Base-by-base conservation (phyloP, 2,329 filamentous ascomycete genomes). In the Setomelanomma holmii region DNA sequence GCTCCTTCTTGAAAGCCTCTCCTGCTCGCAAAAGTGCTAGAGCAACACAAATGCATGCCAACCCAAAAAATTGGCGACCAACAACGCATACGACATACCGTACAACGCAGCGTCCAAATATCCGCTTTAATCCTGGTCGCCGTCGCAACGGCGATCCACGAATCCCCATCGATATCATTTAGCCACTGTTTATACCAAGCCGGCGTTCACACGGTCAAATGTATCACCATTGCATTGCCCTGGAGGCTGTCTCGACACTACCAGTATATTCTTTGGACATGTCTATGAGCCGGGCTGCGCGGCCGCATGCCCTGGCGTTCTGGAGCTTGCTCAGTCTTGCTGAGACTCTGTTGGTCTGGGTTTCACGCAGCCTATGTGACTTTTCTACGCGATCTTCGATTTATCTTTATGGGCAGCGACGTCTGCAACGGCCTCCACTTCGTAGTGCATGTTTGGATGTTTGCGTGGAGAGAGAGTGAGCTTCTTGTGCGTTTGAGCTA, bases 1-100 rank as follows among this genome's bases (percentile, higher is more conserved):
- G 64, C 64, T 17, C 64, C 64, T 20, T 66, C 64, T 24, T 67
- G 47, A 65, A 51, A 12, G 22, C 22, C 7, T 43, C 34, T 30
- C 2, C 10, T 6, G 14, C 27, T 30, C 34, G 16, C 34, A n/a
- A 16, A n/a, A 4, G 11, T n/a, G 8, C 34, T 36, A 4, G 7
- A 12, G 12, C 24, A n/a, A 36, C 43, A 45, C 21, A 8, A 45
- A 27, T 23, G 36, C 30, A 30, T 17, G 6, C 27, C 33, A 23
- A 20, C 7, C 27, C 33, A 44, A 23, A 34, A 38, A 36, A 38
- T 45, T 24, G 39, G 19, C 43, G 20, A 21, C 7, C 19, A 17
- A 45, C 43, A 33, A 45, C 43, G 33, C 23, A 20, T 38, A 45
- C 33, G 43, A 45, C 41, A 22, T 24, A 41, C 40, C n/a, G 33